Conservation (phyloP, 495 filamentous ascomycete genomes). For the Lasiosphaeria ovina region DNA sequence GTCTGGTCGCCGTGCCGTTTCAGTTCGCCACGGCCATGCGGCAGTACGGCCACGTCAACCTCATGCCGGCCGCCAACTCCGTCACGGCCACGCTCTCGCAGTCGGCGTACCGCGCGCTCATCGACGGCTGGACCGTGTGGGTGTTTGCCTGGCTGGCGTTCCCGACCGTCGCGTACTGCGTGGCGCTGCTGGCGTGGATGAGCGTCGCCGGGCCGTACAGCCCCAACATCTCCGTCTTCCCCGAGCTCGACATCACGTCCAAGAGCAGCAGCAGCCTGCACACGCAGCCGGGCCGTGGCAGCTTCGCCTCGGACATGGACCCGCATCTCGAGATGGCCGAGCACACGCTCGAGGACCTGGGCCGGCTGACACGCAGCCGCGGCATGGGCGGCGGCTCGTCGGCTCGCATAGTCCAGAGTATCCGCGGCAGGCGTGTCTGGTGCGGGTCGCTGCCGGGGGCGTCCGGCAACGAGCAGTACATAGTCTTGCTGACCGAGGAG, state of each 20-base stretch:
- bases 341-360: conserved; percentile 13
- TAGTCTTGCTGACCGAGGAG: conserved; percentile 14
- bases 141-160: conserved; percentile 9
- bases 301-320: neutral
- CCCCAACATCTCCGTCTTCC: conserved; percentile 13
- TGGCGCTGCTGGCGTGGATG: conserved; percentile 11
- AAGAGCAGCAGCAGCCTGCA: conserved; percentile 12
- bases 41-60: conserved; percentile 12
- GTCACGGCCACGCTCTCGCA: conserved; percentile 8
- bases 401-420: neutral
- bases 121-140: conserved; percentile 14
- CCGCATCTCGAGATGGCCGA: conserved; percentile 12
- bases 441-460: conserved; percentile 15
- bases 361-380: conserved; percentile 8
- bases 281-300: neutral
- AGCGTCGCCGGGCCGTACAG: conserved; percentile 11
- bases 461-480: conserved; percentile 2
- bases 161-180: conserved; percentile 6
- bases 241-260: conserved; percentile 17
- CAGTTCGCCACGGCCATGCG: conserved; percentile 17
- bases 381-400: conserved; percentile 12
- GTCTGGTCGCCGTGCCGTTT: conserved; percentile 14
- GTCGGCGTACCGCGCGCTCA: conserved; percentile 11
- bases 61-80: conserved; percentile 11
- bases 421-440: conserved; percentile 9